Evolutionary conservation across 306 rosid species (phyloP).

Genomic region (Herpetospermum pedunculosum): DNA sequence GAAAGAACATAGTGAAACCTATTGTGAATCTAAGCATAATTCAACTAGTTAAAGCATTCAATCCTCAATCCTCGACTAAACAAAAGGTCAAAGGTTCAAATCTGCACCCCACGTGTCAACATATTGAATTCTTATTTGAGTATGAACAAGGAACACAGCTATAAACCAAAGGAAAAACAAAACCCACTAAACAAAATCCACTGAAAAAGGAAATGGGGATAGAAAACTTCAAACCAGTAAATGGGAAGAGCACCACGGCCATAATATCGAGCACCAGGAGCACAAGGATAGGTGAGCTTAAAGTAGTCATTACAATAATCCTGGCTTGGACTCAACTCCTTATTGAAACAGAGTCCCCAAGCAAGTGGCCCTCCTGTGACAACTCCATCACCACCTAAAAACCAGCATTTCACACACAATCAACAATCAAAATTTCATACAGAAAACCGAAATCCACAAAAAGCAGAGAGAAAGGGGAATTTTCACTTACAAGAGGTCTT

Average conservation of each 20-base stretch:
- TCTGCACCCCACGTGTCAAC: neutral
- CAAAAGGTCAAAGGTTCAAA: neutral
- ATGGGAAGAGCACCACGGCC: constrained; percentile 98
- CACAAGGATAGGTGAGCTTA: constrained; percentile 77
- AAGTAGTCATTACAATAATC: constrained; percentile 68
- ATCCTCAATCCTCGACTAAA: too few relatives aligned
- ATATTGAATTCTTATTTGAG: neutral
- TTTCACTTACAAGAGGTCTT: constrained; percentile 65
- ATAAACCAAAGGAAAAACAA: neutral
- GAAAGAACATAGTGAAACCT: neutral
- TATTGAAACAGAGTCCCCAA: constrained; percentile 93
- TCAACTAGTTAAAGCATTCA: too few relatives aligned
- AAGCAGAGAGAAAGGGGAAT: neutral
- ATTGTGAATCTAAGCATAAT: too few relatives aligned
- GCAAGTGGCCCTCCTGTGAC: constrained; percentile 94
- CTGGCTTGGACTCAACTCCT: constrained; percentile 94
- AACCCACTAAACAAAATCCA: neutral
- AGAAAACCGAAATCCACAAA: neutral
- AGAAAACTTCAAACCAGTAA: constrained; percentile 50
- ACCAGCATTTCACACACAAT: constrained; percentile 13
- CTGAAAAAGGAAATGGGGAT: neutral
- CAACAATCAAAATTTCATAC: neutral
- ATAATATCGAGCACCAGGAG: constrained; percentile 77
- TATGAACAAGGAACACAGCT: neutral
- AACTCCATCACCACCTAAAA: constrained; percentile 95